Conservation (phyloP, 192 early-diverging fungal species). For the Tieghemiomyces parasiticus region DNA sequence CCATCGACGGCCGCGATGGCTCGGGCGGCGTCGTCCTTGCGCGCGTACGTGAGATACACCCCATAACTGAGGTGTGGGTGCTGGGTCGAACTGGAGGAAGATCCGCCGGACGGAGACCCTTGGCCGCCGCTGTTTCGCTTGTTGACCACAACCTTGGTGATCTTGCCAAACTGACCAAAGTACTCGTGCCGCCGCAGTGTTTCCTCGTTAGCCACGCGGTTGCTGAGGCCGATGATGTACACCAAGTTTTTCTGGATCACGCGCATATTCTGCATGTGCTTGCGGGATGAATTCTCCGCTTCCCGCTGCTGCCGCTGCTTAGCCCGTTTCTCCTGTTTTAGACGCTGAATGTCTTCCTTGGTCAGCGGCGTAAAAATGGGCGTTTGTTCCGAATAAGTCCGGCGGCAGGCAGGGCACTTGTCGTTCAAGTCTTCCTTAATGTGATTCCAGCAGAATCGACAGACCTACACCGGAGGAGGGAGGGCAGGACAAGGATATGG, state of each 20-base stretch:
- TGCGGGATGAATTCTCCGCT: constrained; percentile 58
- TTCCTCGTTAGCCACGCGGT: constrained; percentile 80
- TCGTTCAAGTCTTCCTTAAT: constrained; percentile 89
- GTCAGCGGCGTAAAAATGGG: constrained; percentile 52
- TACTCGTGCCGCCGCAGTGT: constrained; percentile 74
- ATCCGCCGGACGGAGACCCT: constrained; percentile 17
- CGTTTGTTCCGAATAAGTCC: constrained; percentile 77
- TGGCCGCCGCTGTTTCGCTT: constrained; percentile 50
- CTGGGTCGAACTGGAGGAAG: constrained; percentile 17
- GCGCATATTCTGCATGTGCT: constrained; percentile 72
- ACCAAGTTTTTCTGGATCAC: constrained; percentile 97
- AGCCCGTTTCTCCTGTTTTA: constrained; percentile 69
- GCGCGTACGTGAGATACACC: constrained; percentile 84
- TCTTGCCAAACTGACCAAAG: constrained; percentile 98
- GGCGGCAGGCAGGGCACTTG: constrained; percentile 88
- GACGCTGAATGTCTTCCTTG: constrained; percentile 29
- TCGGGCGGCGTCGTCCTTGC: constrained; percentile 82
- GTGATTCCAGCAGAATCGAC: constrained; percentile 97
- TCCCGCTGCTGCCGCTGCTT: constrained; percentile 89
- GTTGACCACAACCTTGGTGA: constrained; percentile 86
- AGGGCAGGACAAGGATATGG: too few relatives aligned
- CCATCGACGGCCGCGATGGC: constrained; percentile 93
- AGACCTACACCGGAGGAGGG: constrained; percentile 51
- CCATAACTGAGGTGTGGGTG: constrained; percentile 23
- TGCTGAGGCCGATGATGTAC: constrained; percentile 87